These are phyloP conservation scores for Nitzschia sp. DNA, from an alignment of 108 stramenopile genomes.

Conservation along the genomic window DNA sequence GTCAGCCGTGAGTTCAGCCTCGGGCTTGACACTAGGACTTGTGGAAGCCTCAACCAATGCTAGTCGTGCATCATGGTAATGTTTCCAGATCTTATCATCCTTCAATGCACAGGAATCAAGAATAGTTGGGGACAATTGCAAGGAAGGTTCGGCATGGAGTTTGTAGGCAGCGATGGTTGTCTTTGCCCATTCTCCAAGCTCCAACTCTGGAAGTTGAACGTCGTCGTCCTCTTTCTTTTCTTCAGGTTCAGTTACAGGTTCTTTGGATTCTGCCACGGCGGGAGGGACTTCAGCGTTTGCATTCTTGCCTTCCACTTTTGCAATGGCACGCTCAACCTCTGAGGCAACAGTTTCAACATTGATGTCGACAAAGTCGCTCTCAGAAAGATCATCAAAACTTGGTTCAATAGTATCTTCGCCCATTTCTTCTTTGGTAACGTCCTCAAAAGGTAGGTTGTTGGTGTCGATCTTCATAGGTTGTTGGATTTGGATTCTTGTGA, in stretches of 20 bases:
- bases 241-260: slow-evolving; percentile 1
- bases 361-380: background rate
- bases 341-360: background rate
- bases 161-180: background rate
- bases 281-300: background rate
- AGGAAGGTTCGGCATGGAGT: background rate
- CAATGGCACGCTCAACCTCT: background rate
- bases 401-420: background rate
- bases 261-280: background rate
- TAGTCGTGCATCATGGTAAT: slow-evolving; percentile 4
- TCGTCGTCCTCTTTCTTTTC: background rate
- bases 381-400: slow-evolving; percentile 5
- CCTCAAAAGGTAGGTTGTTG: background rate
- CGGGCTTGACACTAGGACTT: background rate
- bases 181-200: slow-evolving; percentile 7
- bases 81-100: slow-evolving; percentile 16
- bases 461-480: background rate
- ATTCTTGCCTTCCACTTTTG: background rate
- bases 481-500: no score
- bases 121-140: background rate
- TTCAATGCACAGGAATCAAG: background rate
- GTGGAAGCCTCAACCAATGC: background rate
- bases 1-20: background rate
- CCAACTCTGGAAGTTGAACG: background rate
- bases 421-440: background rate